Conservation (phyloP, 208 protist genomes). For the Crithidia expoeki region DNA sequence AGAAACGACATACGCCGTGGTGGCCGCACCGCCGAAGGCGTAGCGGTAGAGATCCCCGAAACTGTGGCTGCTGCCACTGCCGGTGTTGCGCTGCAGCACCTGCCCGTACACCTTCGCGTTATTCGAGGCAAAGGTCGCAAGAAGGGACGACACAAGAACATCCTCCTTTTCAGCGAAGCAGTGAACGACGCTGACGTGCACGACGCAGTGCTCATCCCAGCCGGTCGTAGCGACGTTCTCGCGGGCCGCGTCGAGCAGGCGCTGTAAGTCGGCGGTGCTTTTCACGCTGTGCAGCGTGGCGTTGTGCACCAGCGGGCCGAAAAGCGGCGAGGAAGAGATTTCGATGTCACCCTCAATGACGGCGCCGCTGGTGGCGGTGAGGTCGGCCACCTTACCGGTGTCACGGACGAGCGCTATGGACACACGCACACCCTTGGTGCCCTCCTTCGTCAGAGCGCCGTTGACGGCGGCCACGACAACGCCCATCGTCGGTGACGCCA, state of each 20-base stretch:
- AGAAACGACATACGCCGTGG: conserved; percentile 33
- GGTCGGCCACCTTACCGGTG: conserved; percentile 28
- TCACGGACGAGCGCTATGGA: conserved; percentile 45
- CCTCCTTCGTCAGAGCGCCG: conserved; percentile 21
- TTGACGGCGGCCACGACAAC: conserved; percentile 31
- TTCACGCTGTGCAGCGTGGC: conserved; percentile 28
- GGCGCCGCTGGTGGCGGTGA: conserved; percentile 10
- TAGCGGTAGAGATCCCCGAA: conserved; percentile 49
- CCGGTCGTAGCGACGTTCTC: conserved; percentile 16
- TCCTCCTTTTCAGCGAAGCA: conserved; percentile 41
- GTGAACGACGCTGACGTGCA: conserved; percentile 41
- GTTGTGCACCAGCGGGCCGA: conserved; percentile 49
- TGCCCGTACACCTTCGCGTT: conserved; percentile 30
- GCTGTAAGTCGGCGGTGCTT: conserved; percentile 19
- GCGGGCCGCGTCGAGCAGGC: conserved; percentile 28
- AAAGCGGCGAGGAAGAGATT: conserved; percentile 51
- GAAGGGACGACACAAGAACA: conserved; percentile 38
- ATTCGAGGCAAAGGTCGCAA: conserved; percentile 36
- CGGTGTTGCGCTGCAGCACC: conserved; percentile 22
- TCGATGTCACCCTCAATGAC: conserved; percentile 22
- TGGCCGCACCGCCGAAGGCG: conserved; percentile 57
- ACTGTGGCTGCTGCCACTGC: conserved; percentile 12
- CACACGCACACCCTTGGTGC: conserved; percentile 44
- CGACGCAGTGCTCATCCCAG: conserved; percentile 40
- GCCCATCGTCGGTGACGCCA: conserved; percentile 35